Conservation (phyloP, 2,329 filamentous ascomycete genomes). For the Epichloe glyceriae region DNA sequence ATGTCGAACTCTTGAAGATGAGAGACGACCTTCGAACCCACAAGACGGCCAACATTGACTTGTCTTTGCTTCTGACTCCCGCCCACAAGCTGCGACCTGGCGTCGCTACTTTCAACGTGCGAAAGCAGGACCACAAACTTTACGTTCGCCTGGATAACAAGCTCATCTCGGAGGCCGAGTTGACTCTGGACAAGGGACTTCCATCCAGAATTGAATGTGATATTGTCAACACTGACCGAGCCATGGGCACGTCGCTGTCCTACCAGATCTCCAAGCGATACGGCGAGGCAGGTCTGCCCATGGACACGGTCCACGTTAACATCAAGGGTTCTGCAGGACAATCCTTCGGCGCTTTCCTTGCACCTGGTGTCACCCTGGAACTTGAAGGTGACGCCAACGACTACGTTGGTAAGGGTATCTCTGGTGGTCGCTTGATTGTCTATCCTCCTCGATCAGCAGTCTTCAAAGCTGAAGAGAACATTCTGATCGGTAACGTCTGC, state of each 20-base stretch:
- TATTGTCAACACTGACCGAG: conserved; percentile 91
- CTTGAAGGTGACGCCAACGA: conserved; percentile 94
- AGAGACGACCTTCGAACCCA: conserved; percentile 76
- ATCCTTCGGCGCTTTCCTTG: conserved; percentile 89
- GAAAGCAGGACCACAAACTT: conserved; percentile 92
- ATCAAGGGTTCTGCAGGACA: conserved; percentile 94
- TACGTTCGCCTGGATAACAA: conserved; percentile 94
- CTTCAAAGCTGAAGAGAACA: conserved; percentile 93
- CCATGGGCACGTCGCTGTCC: conserved; percentile 82
- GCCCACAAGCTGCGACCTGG: conserved; percentile 92
- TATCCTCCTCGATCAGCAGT: conserved; percentile 84
- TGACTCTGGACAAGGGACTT: conserved; percentile 86
- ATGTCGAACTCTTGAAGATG: conserved; percentile 73
- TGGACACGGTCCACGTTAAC: conserved; percentile 91
- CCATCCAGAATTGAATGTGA: conserved; percentile 91
- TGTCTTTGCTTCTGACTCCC: conserved; percentile 84
- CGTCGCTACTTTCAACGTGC: conserved; percentile 92
- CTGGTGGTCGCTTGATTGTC: conserved; percentile 82
- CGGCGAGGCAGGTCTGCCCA: conserved; percentile 75
- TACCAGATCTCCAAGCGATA: conserved; percentile 93
- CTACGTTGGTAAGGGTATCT: conserved; percentile 92
- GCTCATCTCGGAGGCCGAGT: conserved; percentile 86
- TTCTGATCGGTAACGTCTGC: conserved; percentile 87
- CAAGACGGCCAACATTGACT: conserved; percentile 87
- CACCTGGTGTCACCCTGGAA: conserved; percentile 85